Conservation (phyloP, 2,329 filamentous ascomycete species). For the Penicillium paneum region DNA sequence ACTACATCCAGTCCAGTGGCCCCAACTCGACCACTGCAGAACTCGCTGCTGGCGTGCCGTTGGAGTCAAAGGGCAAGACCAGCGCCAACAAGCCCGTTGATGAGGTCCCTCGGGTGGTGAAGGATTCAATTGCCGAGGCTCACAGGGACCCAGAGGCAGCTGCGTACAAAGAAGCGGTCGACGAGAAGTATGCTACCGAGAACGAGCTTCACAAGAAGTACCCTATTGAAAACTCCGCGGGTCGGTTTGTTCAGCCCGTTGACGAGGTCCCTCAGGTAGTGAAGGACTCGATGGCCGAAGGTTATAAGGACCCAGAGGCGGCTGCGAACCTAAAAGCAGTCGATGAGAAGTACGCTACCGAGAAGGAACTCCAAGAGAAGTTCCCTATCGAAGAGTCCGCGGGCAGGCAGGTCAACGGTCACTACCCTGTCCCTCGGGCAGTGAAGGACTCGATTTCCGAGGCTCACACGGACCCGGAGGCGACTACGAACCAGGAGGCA, state of each 20-base stretch:
- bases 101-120: too few species aligned
- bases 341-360: conserved; percentile 69
- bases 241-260: conserved; percentile 11
- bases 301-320: conserved; percentile 66
- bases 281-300: conserved; percentile 45
- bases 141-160: too few species aligned
- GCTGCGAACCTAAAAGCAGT: conserved; percentile 66
- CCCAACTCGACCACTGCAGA: conserved; percentile 48
- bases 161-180: too few species aligned
- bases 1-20: conserved; percentile 50
- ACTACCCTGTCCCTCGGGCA: too few species aligned
- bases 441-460: too few species aligned
- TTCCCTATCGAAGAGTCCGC: conserved; percentile 34
- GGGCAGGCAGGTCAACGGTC: conserved; percentile 15
- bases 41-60: conserved; percentile 45
- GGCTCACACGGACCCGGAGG: too few species aligned
- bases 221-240: too few species aligned
- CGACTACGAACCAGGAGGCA: too few species aligned
- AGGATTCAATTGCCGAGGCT: too few species aligned
- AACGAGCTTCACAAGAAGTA: too few species aligned
- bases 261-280: conserved; percentile 45
- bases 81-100: conserved; percentile 1
- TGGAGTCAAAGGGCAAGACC: conserved; percentile 36
- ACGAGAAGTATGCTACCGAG: too few species aligned
- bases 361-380: conserved; percentile 66